These are phyloP conservation scores for Salvia hispanica DNA, from an alignment of 257 asterid species.

Conservation along the genomic window DNA sequence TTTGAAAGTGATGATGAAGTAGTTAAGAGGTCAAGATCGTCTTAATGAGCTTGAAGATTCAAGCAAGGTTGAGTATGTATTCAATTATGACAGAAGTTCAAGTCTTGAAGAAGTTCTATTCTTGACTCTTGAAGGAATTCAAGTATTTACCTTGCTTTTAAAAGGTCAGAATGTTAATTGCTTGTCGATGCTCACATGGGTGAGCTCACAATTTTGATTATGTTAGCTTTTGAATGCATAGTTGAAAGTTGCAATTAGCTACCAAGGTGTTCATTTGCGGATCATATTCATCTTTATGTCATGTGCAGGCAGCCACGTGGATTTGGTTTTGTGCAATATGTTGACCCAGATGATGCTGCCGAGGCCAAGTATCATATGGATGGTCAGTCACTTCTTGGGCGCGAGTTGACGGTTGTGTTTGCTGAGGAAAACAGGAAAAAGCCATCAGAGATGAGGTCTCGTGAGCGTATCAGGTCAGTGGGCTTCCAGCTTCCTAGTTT, in stretches of 20 bases:
- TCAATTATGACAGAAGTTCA: slow-evolving; percentile 44
- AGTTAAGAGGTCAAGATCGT: slow-evolving; percentile 58
- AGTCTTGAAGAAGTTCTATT: slow-evolving; percentile 50
- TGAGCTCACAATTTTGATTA: slow-evolving; percentile 15
- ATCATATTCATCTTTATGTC: not conserved
- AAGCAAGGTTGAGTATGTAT: slow-evolving; percentile 53
- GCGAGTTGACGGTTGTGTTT: slow-evolving; percentile 73
- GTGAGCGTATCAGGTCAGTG: slow-evolving; percentile 54
- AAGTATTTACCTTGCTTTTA: slow-evolving; percentile 46
- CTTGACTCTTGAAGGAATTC: slow-evolving; percentile 49
- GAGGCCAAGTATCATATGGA: slow-evolving; percentile 67
- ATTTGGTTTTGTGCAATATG: slow-evolving; percentile 81
- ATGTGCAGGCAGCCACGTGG: slow-evolving; percentile 74
- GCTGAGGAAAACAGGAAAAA: slow-evolving; percentile 80
- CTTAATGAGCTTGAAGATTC: slow-evolving; percentile 63
- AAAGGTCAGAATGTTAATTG: slow-evolving; percentile 51
- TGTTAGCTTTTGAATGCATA: not conserved
- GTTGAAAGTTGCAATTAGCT: slow-evolving; percentile 9
- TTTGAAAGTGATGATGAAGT: slow-evolving; percentile 62
- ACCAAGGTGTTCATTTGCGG: not conserved
- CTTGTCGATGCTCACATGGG: slow-evolving; percentile 28
- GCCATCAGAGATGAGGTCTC: slow-evolving; percentile 74
- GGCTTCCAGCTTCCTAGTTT: not conserved
- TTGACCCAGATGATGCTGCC: slow-evolving; percentile 78
- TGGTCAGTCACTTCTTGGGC: slow-evolving; percentile 56